phyloP scores from a whole-genome alignment of 345 rosid species.

The Litchi chinensis region DNA sequence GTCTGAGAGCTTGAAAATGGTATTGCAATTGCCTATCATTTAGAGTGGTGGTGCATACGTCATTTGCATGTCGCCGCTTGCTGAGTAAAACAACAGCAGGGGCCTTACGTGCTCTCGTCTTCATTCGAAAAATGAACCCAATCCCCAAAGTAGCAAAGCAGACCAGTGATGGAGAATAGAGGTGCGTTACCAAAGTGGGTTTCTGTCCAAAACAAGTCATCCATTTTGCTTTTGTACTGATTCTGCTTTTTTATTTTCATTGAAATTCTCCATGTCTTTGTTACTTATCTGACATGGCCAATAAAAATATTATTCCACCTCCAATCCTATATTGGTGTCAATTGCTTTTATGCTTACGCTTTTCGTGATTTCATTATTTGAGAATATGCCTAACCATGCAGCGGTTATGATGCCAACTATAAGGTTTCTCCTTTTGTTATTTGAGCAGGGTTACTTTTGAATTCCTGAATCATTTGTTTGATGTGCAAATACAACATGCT shows the following conservation, averaged over 20 bases:
- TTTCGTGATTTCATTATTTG: conserved; percentile 6
- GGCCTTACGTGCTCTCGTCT: conserved; percentile 18
- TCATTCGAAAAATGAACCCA: background rate
- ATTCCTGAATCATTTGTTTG: background rate
- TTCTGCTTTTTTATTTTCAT: background rate
- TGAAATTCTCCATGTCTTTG: conserved; percentile 11
- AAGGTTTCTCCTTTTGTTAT: background rate
- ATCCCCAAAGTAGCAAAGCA: background rate
- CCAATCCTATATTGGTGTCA: background rate
- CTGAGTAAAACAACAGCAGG: background rate
- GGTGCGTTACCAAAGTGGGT: conserved; percentile 8
- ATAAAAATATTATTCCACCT: conserved; percentile 13
- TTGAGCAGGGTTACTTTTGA: conserved; percentile 4
- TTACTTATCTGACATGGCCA: conserved; percentile 10
- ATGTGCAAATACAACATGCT: background rate
- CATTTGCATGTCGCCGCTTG: conserved; percentile 20
- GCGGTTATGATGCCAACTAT: conserved; percentile 17
- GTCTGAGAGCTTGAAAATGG: background rate
- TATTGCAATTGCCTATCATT: too few species aligned
- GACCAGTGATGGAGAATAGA: conserved; percentile 1
- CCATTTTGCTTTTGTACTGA: conserved; percentile 1
- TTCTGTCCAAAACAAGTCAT: conserved; percentile 14
- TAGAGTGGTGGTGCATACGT: conserved; percentile 12
- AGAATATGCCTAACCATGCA: conserved; percentile 1
- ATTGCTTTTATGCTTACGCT: conserved; percentile 1